Base-by-base conservation (phyloP, 73 alveolate species). In the Tetrahymena malaccensis region DNA sequence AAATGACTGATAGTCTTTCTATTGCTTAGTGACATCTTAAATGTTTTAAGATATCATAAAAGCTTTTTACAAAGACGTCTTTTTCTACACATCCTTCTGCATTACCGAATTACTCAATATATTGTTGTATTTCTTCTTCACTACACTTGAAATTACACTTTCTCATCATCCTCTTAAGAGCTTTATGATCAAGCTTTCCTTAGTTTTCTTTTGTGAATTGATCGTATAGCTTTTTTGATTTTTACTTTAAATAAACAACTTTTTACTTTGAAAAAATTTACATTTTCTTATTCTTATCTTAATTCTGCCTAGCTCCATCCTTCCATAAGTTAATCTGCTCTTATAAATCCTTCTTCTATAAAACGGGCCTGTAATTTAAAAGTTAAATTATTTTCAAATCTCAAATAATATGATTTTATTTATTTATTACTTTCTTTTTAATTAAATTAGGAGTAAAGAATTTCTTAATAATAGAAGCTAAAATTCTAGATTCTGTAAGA, bases 401-500 rank as follows among this genome's bases (percentile, higher is more conserved):
- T 6, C 4, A 21, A 50, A 19, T 2, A 85, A 85, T 34, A 6
- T 34, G 10, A 34, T n/a, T 0, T 58, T 37, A 94, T 70, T 85
- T 84, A 38, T 34, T 70, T 94, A 35, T 35, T 94, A 94, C 93
- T 94, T 84, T 83, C 43, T 94, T 85, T 43, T 83, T 70, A 33
- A 94, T 35, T 4, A 95, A 37, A 95, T 95, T 94, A 34, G 55
- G 58, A 95, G 84, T 85, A 43, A 95, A 95, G 85, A 50, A 95
- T 31, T 89, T 95, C 43, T 95, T 85, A n/a, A 95, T 85, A n/a
- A 95, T 95, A 10, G 97, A 94, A 4, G 95, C 95, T 25, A 95
- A 43, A 9, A 85, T 89, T 85, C 97, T 85, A 35, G 97, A 84
- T 95, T 95, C 95, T 25, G 93, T 33, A 38, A 85, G 93, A 55